Evolutionary conservation across 2,329 filamentous ascomycete genomes (phyloP).

Genomic region (Beauveria pseudobassiana): DNA sequence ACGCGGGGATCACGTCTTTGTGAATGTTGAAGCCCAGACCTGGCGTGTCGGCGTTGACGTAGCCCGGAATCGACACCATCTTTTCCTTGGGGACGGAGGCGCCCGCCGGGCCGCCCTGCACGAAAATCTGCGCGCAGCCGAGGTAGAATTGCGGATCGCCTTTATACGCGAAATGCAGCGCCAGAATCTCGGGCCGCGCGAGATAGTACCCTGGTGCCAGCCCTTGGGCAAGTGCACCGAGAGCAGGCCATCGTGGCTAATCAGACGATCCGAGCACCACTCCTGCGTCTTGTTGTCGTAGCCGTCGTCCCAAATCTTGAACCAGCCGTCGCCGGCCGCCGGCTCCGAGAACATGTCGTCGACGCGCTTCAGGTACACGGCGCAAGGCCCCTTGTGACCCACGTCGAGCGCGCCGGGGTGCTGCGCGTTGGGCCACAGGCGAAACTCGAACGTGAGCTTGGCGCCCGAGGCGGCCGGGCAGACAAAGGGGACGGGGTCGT

Average conservation of each 20-base stretch:
- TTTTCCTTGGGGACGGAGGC: constrained; percentile 38
- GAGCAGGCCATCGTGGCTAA: constrained; percentile 55
- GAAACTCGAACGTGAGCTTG: constrained; percentile 60
- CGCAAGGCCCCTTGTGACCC: constrained; percentile 61
- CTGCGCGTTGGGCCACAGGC: constrained; percentile 49
- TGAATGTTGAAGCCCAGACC: constrained; percentile 61
- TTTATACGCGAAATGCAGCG: constrained; percentile 54
- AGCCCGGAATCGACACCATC: constrained; percentile 59
- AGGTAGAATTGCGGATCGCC: constrained; percentile 65
- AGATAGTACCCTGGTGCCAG: constrained; percentile 62
- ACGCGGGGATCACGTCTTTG: constrained; percentile 33
- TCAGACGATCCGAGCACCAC: constrained; percentile 67
- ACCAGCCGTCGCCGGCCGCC: constrained; percentile 62
- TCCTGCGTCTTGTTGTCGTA: constrained; percentile 47
- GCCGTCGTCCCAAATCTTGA: constrained; percentile 68
- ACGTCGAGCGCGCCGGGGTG: constrained; percentile 49
- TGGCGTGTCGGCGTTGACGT: constrained; percentile 46
- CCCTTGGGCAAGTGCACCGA: constrained; percentile 53
- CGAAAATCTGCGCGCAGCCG: constrained; percentile 63
- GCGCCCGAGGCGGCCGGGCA: constrained; percentile 44
- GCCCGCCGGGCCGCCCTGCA: constrained; percentile 40
- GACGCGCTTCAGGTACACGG: constrained; percentile 67
- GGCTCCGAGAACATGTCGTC: constrained; percentile 42
- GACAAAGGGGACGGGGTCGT: constrained; percentile 37
- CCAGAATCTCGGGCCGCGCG: constrained; percentile 62